Base-by-base conservation (phyloP, 768 basidiomycete genomes). In the Amanita thiersii region DNA sequence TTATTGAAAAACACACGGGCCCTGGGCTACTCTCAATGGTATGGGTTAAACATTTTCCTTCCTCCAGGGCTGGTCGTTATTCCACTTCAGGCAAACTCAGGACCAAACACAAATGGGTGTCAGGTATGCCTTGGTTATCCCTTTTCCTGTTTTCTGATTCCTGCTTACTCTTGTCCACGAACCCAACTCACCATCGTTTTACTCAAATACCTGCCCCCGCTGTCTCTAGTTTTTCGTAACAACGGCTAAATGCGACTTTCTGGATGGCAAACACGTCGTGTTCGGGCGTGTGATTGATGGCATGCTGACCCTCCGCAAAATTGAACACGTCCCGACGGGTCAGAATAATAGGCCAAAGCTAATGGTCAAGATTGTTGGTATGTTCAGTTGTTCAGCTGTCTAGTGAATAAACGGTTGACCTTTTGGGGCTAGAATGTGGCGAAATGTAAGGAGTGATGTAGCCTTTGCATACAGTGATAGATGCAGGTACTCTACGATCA, bases 141-240 rank as follows among this genome's bases (percentile, higher is more conserved):
- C n/a, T n/a, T n/a, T n/a, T n/a, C n/a, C n/a, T n/a, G n/a, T n/a
- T n/a, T n/a, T n/a, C n/a, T n/a, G n/a, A n/a, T n/a, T n/a, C n/a
- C n/a, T n/a, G n/a, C n/a, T n/a, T n/a, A n/a, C n/a, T n/a, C n/a
- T n/a, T n/a, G n/a, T n/a, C n/a, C n/a, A n/a, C n/a, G n/a, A n/a
- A n/a, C n/a, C n/a, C n/a, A n/a, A n/a, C n/a, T n/a, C n/a, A n/a
- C n/a, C n/a, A n/a, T n/a, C n/a, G n/a, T n/a, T n/a, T n/a, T n/a
- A n/a, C n/a, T n/a, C n/a, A n/a, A n/a, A n/a, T n/a, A n/a, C n/a
- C n/a, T n/a, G n/a, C n/a, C n/a, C n/a, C n/a, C n/a, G n/a, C n/a
- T n/a, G n/a, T n/a, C n/a, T n/a, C n/a, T 57, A 94, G 78, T 99
- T 98, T 69, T 99, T 99, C 71, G 82, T 99, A 56, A 99, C 96